Evolutionary conservation across 495 filamentous ascomycete genomes (phyloP).

Genomic region (Echria macrotheca): DNA sequence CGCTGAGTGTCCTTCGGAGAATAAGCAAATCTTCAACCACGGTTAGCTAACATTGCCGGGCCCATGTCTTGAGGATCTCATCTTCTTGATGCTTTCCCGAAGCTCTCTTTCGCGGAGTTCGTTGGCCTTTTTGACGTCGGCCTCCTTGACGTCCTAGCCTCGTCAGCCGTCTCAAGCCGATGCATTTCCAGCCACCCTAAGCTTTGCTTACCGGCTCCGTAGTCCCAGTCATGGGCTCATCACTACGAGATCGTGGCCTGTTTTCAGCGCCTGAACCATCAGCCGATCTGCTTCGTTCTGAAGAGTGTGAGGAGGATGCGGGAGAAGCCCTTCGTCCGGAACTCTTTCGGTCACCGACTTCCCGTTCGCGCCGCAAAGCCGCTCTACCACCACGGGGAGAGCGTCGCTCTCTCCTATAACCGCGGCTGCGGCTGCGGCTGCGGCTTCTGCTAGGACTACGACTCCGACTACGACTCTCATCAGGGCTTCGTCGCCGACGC

Average conservation of each 20-base stretch:
- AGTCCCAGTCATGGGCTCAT: conserved; percentile 23
- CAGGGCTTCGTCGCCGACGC: conserved; percentile 21
- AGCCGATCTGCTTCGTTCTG: conserved; percentile 50
- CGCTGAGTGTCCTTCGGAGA: too few species aligned
- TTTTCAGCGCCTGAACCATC: conserved; percentile 58
- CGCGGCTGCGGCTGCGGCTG: conserved; percentile 16
- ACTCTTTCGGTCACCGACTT: conserved; percentile 17
- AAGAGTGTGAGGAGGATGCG: conserved; percentile 45
- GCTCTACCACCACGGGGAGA: conserved; percentile 48
- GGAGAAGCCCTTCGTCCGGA: conserved; percentile 29
- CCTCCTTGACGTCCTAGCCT: too few species aligned
- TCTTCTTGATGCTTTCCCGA: conserved; percentile 62
- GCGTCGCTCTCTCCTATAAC: conserved; percentile 43
- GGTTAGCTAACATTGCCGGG: conserved; percentile 44
- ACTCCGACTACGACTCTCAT: conserved; percentile 37
- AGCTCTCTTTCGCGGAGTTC: conserved; percentile 61
- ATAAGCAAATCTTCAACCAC: conserved; percentile 30
- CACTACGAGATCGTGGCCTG: conserved; percentile 37
- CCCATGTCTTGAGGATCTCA: conserved; percentile 49
- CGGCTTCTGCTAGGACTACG: conserved; percentile 26
- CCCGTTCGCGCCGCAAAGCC: conserved; percentile 10
- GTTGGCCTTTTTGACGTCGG: conserved; percentile 37
- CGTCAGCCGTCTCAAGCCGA: background rate
- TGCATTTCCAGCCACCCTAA: background rate
- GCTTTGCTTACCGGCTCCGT: conserved; percentile 37